Percentiles rank a stretch among this genome's conserved stretches.
These are phyloP conservation scores for Xenoacremonium recifei DNA, from an alignment of 2,329 filamentous ascomycete species.

Conservation along the genomic window DNA sequence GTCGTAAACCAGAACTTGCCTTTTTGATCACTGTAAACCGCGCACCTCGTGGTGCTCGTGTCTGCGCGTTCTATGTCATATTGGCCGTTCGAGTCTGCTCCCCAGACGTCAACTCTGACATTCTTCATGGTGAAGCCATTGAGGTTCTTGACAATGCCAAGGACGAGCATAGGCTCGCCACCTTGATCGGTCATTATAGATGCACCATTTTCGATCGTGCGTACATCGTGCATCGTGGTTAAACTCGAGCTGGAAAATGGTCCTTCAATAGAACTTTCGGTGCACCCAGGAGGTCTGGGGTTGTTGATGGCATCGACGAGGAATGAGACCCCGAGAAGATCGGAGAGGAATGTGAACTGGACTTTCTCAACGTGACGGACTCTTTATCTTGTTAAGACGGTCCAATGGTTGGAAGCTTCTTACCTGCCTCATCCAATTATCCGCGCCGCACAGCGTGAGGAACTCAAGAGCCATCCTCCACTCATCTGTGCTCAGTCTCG, in stretches of 20 bases:
- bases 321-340: conserved; percentile 71
- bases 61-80: conserved; percentile 55
- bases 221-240: conserved; percentile 72
- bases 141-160: conserved; percentile 66
- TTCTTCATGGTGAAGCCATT: conserved; percentile 56
- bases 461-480: conserved; percentile 72
- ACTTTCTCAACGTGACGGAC: not conserved
- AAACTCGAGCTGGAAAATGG: conserved; percentile 78
- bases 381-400: too few relatives aligned
- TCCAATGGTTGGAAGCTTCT: too few relatives aligned
- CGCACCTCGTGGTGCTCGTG: conserved; percentile 29
- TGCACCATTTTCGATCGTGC: conserved; percentile 49
- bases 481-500: conserved; percentile 67
- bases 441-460: conserved; percentile 66
- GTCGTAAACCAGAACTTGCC: conserved; percentile 72
- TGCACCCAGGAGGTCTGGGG: conserved; percentile 65
- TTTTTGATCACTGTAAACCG: conserved; percentile 26
- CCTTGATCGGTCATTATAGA: conserved; percentile 62
- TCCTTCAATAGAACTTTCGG: conserved; percentile 73
- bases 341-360: conserved; percentile 70
- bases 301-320: conserved; percentile 76
- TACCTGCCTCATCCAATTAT: conserved; percentile 65
- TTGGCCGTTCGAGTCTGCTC: conserved; percentile 76
- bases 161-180: conserved; percentile 64
- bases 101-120: conserved; percentile 76